Base-by-base conservation (phyloP, 768 basidiomycete genomes). In the Trametes gibbosa region DNA sequence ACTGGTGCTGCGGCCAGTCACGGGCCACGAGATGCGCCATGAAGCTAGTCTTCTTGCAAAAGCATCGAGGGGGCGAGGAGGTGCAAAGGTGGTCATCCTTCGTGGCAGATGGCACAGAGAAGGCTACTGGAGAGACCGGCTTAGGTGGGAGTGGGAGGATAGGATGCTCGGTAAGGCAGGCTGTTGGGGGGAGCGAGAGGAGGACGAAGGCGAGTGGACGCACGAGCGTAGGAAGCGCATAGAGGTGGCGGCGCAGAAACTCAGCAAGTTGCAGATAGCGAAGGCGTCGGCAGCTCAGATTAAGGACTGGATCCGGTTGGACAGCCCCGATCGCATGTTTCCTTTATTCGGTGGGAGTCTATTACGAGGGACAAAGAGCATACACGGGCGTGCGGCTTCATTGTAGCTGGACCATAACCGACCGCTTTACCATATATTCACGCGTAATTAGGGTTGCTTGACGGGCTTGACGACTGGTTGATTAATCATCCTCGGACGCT, bases 101-200 rank as follows among this genome's bases (percentile, higher is more conserved):
- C 50, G 50, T 5, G 53, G 53, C 34, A 32, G 59, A 12, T 45
- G 48, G 50, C 51, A 46, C 43, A 7, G 59, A 43, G 35, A 43
- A 4, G 53, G 53, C 6, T 61, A 55, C 29, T 61, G 53, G 53
- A n/a, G 42, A 40, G 59, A 61, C 41, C 46, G 52, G 27, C 47
- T 59, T 14, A 39, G 59, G 14, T 61, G 59, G 53, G 49, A 53
- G 25, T 56, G 49, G 59, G 53, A 55, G 32, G 59, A 43, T 29
- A 21, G 53, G 19, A 50, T 55, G 43, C 9, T 55, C 3, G 53
- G 49, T 13, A 43, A 24, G 27, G 25, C 24, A 4, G 58, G 54
- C 8, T 55, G 53, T 24, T 55, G 54, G 53, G 41, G 29, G 12
- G 53, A 50, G 32, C 53, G 43, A 27, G 59, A 56, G 24, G 52